phyloP scores from a whole-genome alignment of 805 yeast species.

The Pichia thaimueangensis region DNA sequence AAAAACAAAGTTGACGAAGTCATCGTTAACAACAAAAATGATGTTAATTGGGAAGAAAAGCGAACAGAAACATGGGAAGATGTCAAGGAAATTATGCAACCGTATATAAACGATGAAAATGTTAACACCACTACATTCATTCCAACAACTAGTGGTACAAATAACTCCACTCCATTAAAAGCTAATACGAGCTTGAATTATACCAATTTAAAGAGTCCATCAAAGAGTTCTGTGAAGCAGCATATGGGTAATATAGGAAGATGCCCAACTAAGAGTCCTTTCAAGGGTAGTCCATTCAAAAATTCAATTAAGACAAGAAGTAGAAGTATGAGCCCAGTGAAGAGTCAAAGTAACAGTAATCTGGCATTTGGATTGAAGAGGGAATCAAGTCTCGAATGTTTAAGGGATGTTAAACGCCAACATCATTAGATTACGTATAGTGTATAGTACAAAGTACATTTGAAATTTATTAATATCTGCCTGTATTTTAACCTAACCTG shows the following conservation, averaged over 20 bases:
- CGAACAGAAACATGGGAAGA: not conserved
- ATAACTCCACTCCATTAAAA: not conserved
- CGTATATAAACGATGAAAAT: not conserved
- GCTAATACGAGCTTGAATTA: too few relatives aligned
- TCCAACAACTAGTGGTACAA: not conserved
- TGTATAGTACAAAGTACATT: too few relatives aligned
- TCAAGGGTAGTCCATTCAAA: not conserved
- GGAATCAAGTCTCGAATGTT: not conserved
- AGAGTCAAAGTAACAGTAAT: not conserved
- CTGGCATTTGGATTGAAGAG: not conserved
- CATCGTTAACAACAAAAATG: not conserved
- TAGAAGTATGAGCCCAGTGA: too few relatives aligned
- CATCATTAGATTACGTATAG: too few relatives aligned
- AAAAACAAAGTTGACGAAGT: not conserved
- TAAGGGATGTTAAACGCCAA: not conserved
- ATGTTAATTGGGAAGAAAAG: not conserved
- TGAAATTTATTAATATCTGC: too few relatives aligned
- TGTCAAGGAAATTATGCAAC: not conserved
- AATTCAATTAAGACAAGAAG: not conserved
- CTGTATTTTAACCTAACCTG: too few relatives aligned
- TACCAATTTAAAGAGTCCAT: slow-evolving; percentile 1
- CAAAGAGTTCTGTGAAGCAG: not conserved
- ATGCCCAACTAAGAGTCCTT: not conserved
- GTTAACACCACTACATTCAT: too few relatives aligned
- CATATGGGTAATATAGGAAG: too few relatives aligned